Evolutionary conservation across 2,329 filamentous ascomycete genomes (phyloP), one percentile per base, ranked within the genome.

Genomic region (Calcarisporium arbuscula): DNA sequence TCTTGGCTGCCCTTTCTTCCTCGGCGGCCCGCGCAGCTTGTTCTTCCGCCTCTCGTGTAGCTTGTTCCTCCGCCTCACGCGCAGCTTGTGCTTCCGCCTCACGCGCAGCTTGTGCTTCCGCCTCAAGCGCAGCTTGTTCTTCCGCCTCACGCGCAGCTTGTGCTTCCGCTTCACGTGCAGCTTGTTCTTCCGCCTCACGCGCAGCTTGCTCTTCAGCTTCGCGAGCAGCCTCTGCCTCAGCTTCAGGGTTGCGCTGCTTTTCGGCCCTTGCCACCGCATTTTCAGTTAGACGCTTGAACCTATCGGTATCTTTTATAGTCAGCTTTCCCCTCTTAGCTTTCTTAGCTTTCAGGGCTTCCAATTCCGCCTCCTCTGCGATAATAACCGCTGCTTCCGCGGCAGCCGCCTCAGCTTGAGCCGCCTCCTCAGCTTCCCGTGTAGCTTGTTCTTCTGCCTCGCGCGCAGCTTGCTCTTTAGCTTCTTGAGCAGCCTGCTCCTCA

Each of bases 391-490:
- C n/a, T n/a, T n/a, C n/a, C n/a, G n/a, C n/a, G n/a, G 38, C 41
- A 8, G 36, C 39, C 10, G 35, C 40, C 52, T 15, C 36, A 44
- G 11, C 31, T 39, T 53, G 18, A 20, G 21, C 19, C 35, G 5
- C 19, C 36, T 65, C 62, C 33, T 60, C 56, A 11, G 58, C 60
- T 22, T 60, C 55, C 32, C 57, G 56, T 14, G 56, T 56, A 12
- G 56, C 58, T 16, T 62, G 60, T 46, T 68, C 62, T 29, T 62
- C 58, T 6, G 58, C 60, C 37, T 67, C 60, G 18, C 57, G 55
- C 4, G 58, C 54, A 18, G 52, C 52, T 20, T 52, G 43, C 19
- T 56, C 50, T 31, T 54, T 51, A n/a, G 53, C 46, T 38, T 57
- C 50, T 8, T 44, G 28, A 5, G 48, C 38, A 8, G 42, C 39